Base-by-base conservation (phyloP, 2,329 filamentous ascomycete species). In the Pestalotiopsis sp. region DNA sequence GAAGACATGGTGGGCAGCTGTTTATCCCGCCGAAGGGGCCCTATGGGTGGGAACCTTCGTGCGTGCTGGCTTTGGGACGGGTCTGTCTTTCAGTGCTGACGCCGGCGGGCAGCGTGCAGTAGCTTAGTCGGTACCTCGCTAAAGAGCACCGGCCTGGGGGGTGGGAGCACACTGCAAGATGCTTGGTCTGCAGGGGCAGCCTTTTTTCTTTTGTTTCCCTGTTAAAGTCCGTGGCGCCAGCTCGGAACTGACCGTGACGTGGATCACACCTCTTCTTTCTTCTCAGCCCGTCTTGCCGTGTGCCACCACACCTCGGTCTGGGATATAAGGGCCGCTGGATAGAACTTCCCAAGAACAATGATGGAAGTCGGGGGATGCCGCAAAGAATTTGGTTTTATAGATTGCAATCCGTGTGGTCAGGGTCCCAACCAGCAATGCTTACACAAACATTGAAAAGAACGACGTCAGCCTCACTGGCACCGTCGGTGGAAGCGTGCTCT, bases 1-100 rank as follows among this genome's bases (percentile, higher is more conserved):
- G 79, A 78, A 72, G 75, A 72, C 75, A 78, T 77, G 76, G 75
- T 74, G 73, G 78, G 74, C 78, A 75, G 76, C 71, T 75, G 70
- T 52, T 52, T 49, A 9, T 11, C 11, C 17, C 38, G 40, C 60
- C 60, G 17, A 12, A 27, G 52, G 27, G 52, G 23, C 20, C 45
- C 38, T 23, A 13, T 52, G 14, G 27, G 64, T 17, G 45, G 45
- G n/a, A 20, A n/a, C 45, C 45, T 52, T 20, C 20, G 45, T 20
- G 14, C 45, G 7, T 17, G 45, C 45, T 9, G 20, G 4, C 13
- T n/a, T 49, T 49, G 14, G 45, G 17, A 14, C 45, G n/a, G n/a
- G 45, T 17, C 20, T 52, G 17, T 52, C 45, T 52, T 36, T n/a
- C 45, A 20, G 45, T 20, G 17, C 45, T 52, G 45, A 20, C 45